A percentile compares a stretch with the other conserved stretches of the same genome.
Conservation (phyloP, 106 monocot genomes). For the Dendrobium catenatum region DNA sequence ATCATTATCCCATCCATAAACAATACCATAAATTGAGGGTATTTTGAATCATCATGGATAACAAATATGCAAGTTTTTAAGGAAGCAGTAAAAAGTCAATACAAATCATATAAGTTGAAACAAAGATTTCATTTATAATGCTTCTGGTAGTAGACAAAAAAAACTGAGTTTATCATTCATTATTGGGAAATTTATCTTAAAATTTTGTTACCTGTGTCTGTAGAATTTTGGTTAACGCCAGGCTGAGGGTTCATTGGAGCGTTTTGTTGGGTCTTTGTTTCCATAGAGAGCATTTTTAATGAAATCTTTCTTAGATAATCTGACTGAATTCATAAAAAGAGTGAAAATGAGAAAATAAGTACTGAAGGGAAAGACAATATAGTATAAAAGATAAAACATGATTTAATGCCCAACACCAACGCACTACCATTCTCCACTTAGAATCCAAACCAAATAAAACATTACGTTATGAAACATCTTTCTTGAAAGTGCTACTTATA, state of each 20-base stretch:
- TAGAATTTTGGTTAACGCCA: slow-evolving; percentile 31
- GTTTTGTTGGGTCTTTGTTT: slow-evolving; percentile 46
- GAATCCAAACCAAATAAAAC: background rate
- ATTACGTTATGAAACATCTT: background rate
- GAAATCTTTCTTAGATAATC: slow-evolving; percentile 84
- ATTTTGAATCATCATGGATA: background rate
- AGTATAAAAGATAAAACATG: background rate
- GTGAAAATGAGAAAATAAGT: slow-evolving; percentile 9
- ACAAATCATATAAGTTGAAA: background rate
- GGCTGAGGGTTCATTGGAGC: slow-evolving; percentile 21
- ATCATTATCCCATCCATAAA: background rate
- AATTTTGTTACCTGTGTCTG: slow-evolving; percentile 41
- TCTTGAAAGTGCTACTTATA: background rate
- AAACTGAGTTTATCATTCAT: background rate
- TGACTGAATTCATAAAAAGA: slow-evolving; percentile 28
- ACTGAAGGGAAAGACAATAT: background rate
- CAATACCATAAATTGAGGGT: background rate
- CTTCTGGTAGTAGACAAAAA: background rate
- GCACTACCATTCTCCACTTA: background rate
- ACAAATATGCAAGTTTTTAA: background rate
- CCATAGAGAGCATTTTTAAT: slow-evolving; percentile 85
- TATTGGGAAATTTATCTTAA: too few species aligned
- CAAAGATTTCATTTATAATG: background rate
- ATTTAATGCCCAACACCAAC: background rate
- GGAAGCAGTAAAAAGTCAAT: background rate